Conservation (phyloP, 371 early-diverging fungal genomes). For the Syncephalis plumigaleata region DNA sequence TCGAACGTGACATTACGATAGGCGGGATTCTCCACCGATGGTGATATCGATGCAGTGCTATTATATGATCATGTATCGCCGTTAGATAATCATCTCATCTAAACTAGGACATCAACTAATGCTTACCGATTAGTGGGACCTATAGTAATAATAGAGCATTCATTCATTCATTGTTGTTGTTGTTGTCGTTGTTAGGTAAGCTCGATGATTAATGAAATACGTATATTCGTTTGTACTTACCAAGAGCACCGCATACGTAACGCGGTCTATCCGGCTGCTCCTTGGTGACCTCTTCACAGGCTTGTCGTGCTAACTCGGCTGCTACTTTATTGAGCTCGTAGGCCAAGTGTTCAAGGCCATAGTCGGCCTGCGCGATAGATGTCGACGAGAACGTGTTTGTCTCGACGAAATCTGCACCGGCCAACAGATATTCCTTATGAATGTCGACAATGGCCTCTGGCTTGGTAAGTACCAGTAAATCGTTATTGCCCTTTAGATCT, state of each 20-base stretch:
- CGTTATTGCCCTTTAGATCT: conserved; percentile 88
- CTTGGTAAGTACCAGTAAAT: conserved; percentile 74
- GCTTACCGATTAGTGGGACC: conserved; percentile 65
- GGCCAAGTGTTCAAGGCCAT: conserved; percentile 59
- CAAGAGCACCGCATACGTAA: neutral
- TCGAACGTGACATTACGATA: conserved; percentile 88
- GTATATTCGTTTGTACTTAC: neutral
- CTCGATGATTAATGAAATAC: no score
- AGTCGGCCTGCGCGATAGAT: conserved; percentile 81
- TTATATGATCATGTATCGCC: no score
- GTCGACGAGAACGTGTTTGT: conserved; percentile 89
- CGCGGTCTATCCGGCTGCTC: neutral
- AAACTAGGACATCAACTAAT: no score
- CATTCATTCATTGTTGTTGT: no score
- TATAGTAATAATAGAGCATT: no score
- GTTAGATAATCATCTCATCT: no score
- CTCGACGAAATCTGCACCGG: conserved; percentile 86
- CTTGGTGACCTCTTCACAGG: conserved; percentile 49
- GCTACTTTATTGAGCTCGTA: conserved; percentile 86
- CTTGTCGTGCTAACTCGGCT: conserved; percentile 65
- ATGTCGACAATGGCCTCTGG: conserved; percentile 75
- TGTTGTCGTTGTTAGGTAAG: no score
- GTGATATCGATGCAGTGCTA: conserved; percentile 86
- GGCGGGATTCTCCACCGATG: conserved; percentile 88
- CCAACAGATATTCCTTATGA: conserved; percentile 72